Evolutionary conservation across 805 yeast species (phyloP), one percentile per base, ranked within the genome.

Genomic region (Zygosaccharomyces bisporus): DNA sequence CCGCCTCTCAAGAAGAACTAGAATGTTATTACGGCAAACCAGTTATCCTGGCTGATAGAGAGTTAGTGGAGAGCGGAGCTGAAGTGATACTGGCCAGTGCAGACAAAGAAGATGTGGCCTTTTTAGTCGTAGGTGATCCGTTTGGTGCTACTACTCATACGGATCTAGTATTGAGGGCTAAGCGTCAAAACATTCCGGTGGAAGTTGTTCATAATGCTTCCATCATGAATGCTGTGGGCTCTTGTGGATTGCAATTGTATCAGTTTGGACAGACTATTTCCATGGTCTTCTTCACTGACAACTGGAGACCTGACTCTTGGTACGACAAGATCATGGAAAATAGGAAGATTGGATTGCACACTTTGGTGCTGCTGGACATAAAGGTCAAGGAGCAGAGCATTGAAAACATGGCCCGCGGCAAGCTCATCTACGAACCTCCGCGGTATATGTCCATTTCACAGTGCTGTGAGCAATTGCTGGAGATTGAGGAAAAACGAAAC

Each of bases 101-200:
- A 1, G 78, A 84, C 24, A 72, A 67, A 17, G 91, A 84, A 44
- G 96, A 93, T 61, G 76, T 91, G 62, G 98, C 97, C 0, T 89
- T 91, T 55, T 73, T 93, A 51, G 99, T 93, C 16, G 99, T 91
- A 20, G 99, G 99, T 27, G 99, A 91, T 64, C 95, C 91, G 25
- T 91, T 88, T 61, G 99, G 99, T 25, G 99, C 99, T 24, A 91
- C 99, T 4, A 91, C 99, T 0, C 99, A 91, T 68, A 88, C 97
- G 0, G 99, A 93, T 69, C 74, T 91, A 51, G 87, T 90, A 33
- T 76, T 91, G 48, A 75, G 99, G 59, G 98, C 99, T 34, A 78
- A 95, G 55, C 96, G 86, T 65, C 73, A 81, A 48, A 79, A 79
- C 2, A 87, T 93, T 60, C 70, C 75, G 40, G 86, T 86, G 34